These are phyloP conservation scores for Pleurotus eryngii DNA, from an alignment of 768 basidiomycete genomes.

Conservation along the genomic window DNA sequence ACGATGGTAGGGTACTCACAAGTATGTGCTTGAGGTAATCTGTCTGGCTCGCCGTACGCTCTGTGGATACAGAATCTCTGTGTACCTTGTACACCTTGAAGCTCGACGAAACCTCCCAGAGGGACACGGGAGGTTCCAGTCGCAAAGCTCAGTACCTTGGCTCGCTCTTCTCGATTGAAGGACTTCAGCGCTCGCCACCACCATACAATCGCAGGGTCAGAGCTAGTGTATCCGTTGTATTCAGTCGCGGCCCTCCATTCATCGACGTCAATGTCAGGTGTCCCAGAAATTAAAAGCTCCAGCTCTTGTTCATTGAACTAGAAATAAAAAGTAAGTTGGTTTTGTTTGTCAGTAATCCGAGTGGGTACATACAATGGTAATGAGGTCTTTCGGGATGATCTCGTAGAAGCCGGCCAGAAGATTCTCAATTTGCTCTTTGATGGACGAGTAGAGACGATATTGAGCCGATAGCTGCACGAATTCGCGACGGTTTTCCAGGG, in stretches of 20 bases:
- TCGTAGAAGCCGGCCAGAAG: conserved; percentile 92
- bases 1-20: conserved; percentile 45
- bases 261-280: conserved; percentile 98
- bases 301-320: conserved; percentile 95
- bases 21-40: conserved; percentile 87
- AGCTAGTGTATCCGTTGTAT: conserved; percentile 82
- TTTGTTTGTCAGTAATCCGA: not conserved
- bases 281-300: conserved; percentile 91
- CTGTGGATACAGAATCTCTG: conserved; percentile 96
- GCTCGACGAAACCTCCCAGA: conserved; percentile 87
- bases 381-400: conserved; percentile 94
- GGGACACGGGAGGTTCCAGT: conserved; percentile 93
- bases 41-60: conserved; percentile 82
- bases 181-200: conserved; percentile 99
- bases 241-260: conserved; percentile 94
- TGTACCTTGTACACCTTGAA: conserved; percentile 93
- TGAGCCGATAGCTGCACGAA: conserved; percentile 95
- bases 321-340: not conserved
- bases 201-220: conserved; percentile 96
- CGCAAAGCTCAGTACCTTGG: conserved; percentile 96
- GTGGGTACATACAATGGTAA: conserved; percentile 71
- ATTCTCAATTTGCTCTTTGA: conserved; percentile 93
- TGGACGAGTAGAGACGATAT: conserved; percentile 89
- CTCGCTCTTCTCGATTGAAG: conserved; percentile 94
- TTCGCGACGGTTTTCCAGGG: conserved; percentile 94